These are phyloP conservation scores for Globisporangium paddicum DNA, from an alignment of 352 stramenopile species.

Conservation along the genomic window DNA sequence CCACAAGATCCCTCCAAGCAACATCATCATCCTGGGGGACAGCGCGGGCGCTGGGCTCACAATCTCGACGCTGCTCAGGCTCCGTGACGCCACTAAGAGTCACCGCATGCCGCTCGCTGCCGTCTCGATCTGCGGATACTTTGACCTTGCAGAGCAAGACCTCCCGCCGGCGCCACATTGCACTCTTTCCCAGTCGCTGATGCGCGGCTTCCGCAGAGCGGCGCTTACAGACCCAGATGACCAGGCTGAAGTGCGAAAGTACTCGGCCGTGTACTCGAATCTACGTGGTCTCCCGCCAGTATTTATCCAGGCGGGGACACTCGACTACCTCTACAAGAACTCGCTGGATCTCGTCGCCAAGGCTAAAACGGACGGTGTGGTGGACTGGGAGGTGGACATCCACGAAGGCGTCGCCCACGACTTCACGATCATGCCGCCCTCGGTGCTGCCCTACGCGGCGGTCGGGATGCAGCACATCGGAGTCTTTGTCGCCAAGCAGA, in stretches of 20 bases:
- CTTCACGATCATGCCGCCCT: conserved; percentile 26
- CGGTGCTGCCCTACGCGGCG: conserved; percentile 20
- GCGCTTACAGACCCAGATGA: neutral
- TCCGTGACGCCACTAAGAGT: conserved; percentile 15
- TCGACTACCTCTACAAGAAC: conserved; percentile 30
- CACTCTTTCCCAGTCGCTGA: conserved; percentile 17
- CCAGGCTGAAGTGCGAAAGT: neutral
- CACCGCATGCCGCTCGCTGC: conserved; percentile 22
- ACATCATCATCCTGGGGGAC: conserved; percentile 36
- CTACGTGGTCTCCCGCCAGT: conserved; percentile 24
- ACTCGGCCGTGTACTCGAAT: conserved; percentile 10
- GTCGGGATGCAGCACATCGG: conserved; percentile 34
- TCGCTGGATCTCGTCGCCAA: conserved; percentile 20
- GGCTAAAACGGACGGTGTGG: conserved; percentile 20
- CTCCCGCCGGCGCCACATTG: conserved; percentile 18
- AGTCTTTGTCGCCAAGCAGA: conserved; percentile 22
- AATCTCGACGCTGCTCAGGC: conserved; percentile 32
- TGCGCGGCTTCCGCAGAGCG: conserved; percentile 4
- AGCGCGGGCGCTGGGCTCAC: conserved; percentile 34
- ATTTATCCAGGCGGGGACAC: conserved; percentile 24
- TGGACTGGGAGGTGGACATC: conserved; percentile 27
- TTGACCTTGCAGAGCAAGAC: conserved; percentile 24
- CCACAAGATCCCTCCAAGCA: conserved; percentile 20
- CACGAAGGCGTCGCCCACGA: conserved; percentile 34
- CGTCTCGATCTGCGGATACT: conserved; percentile 30